These are phyloP conservation scores for Saccharomycopsis selenospora DNA, from an alignment of 805 yeast genomes.

Conservation along the genomic window DNA sequence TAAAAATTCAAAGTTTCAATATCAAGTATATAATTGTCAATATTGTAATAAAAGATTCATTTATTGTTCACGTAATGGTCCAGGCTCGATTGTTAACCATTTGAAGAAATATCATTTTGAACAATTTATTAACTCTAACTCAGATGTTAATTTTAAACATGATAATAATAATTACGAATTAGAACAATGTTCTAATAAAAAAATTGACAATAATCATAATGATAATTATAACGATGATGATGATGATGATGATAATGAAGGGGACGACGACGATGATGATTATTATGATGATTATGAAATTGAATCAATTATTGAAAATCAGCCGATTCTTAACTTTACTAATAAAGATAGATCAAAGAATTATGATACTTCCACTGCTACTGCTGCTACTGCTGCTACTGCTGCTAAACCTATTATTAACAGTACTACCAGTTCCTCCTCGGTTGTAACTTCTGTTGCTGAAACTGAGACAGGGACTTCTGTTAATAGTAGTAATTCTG, in stretches of 20 bases:
- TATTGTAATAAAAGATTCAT: slow-evolving; percentile 16
- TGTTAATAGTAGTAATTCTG: not conserved
- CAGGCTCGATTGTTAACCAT: slow-evolving; percentile 19
- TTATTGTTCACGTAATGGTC: slow-evolving; percentile 20
- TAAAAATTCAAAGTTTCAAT: not conserved
- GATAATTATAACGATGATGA: not conserved
- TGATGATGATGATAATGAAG: not conserved
- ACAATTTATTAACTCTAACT: slow-evolving; percentile 1
- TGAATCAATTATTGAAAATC: no score
- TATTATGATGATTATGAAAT: no score
- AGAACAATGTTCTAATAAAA: not conserved
- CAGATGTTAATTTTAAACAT: not conserved
- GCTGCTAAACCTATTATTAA: not conserved
- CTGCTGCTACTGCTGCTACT: not conserved
- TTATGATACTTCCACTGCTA: not conserved
- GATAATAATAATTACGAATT: not conserved
- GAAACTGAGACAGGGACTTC: not conserved
- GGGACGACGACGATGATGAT: not conserved
- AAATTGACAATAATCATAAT: not conserved
- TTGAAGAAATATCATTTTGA: slow-evolving; percentile 16
- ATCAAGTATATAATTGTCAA: slow-evolving; percentile 11
- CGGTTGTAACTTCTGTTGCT: not conserved
- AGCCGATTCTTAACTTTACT: no score
- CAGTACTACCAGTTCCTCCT: no score
- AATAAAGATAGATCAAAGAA: not conserved